Evolutionary conservation across 2,329 filamentous ascomycete genomes (phyloP).

Genomic region (Beauveria bassiana): DNA sequence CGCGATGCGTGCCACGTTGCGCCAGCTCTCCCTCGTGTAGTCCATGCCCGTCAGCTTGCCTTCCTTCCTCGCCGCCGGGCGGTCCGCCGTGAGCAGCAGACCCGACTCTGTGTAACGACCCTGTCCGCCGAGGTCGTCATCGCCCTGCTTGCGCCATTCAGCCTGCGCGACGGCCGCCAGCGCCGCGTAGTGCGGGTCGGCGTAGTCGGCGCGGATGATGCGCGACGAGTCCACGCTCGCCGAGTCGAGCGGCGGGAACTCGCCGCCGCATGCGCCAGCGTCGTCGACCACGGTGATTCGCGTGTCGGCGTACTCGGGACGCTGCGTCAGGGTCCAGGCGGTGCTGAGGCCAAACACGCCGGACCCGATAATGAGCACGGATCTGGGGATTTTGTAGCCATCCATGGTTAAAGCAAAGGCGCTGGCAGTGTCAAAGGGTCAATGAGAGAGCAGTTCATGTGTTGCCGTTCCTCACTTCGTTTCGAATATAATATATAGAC

Average conservation of each 20-base stretch:
- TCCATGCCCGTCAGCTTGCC: constrained; percentile 40
- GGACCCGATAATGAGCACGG: constrained; percentile 62
- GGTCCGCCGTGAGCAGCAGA: constrained; percentile 54
- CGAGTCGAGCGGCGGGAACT: constrained; percentile 53
- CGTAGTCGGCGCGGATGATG: constrained; percentile 69
- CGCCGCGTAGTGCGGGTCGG: constrained; percentile 65
- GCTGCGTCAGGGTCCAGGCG: constrained; percentile 61
- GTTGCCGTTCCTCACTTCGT: background rate
- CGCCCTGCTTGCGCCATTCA: constrained; percentile 56
- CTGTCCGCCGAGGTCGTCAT: constrained; percentile 49
- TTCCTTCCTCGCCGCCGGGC: constrained; percentile 21
- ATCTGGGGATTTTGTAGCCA: constrained; percentile 29
- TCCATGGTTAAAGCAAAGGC: background rate
- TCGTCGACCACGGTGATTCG: constrained; percentile 54
- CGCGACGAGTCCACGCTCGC: constrained; percentile 57
- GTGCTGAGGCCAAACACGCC: constrained; percentile 54
- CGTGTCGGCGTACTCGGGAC: constrained; percentile 45
- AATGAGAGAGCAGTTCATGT: background rate
- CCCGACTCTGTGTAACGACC: constrained; percentile 66
- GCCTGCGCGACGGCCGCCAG: constrained; percentile 65
- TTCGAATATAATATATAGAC: background rate
- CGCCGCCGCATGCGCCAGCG: constrained; percentile 30
- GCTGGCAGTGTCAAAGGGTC: background rate
- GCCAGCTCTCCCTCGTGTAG: constrained; percentile 53
- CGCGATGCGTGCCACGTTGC: constrained; percentile 50